A percentile compares a stretch with the other conserved stretches of the same genome.
phyloP scores from a whole-genome alignment of 805 yeast species.

The Kazachstania bromeliacearum region DNA sequence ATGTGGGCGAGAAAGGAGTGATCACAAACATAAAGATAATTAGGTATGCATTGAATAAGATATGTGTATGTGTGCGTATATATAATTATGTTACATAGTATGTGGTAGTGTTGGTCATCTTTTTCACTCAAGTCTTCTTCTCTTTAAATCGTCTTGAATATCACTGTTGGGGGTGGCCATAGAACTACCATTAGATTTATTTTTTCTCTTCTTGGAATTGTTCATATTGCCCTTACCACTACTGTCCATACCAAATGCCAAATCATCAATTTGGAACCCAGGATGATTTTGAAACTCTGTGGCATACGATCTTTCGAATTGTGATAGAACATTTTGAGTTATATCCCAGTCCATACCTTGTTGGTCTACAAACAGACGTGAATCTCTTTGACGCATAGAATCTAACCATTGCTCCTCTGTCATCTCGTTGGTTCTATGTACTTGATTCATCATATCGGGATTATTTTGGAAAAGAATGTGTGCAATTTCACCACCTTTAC shows the following conservation, averaged over 20 bases:
- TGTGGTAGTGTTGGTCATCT: too few relatives aligned
- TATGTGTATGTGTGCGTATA: too few relatives aligned
- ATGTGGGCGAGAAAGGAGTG: too few relatives aligned
- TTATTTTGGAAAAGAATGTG: constrained; percentile 28
- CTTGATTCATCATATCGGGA: constrained; percentile 26
- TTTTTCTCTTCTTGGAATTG: constrained; percentile 23
- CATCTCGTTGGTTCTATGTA: constrained; percentile 19
- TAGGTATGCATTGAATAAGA: too few relatives aligned
- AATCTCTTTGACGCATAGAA: constrained; percentile 21
- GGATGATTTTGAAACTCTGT: constrained; percentile 25
- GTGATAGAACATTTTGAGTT: constrained; percentile 23
- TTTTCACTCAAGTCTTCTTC: constrained; percentile 27
- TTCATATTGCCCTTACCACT: constrained; percentile 20
- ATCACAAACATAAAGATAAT: too few relatives aligned
- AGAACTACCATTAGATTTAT: constrained; percentile 26
- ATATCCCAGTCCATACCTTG: constrained; percentile 25
- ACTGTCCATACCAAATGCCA: constrained; percentile 31
- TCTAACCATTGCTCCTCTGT: constrained; percentile 19
- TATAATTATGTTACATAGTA: too few relatives aligned
- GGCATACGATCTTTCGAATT: constrained; percentile 27
- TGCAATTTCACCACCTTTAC: constrained; percentile 31
- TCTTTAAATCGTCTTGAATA: constrained; percentile 23
- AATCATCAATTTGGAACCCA: constrained; percentile 26
- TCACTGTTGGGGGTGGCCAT: constrained; percentile 30
- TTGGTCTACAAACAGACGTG: constrained; percentile 16